These are phyloP conservation scores for Blumeria hordei DNA, from an alignment of 2,329 filamentous ascomycete genomes.

Conservation along the genomic window DNA sequence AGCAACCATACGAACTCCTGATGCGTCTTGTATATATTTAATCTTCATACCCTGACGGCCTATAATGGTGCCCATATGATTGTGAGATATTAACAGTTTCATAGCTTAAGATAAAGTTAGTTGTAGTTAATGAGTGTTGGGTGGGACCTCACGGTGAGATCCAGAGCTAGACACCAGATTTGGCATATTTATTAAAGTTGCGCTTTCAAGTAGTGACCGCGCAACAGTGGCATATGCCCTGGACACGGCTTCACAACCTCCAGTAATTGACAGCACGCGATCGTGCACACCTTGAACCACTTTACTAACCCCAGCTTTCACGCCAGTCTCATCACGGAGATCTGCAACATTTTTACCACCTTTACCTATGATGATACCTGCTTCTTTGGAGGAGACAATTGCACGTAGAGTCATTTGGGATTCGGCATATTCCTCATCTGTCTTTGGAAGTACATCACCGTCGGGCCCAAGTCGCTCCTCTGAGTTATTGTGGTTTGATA, in stretches of 20 bases:
- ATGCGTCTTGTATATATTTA: constrained; percentile 95
- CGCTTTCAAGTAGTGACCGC: constrained; percentile 74
- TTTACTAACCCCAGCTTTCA: constrained; percentile 96
- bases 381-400: constrained; percentile 97
- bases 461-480: constrained; percentile 40
- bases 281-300: constrained; percentile 95
- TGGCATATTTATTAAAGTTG: constrained; percentile 88
- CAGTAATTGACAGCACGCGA: constrained; percentile 86
- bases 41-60: constrained; percentile 92
- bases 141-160: constrained; percentile 58
- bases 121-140: background rate
- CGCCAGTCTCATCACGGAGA: constrained; percentile 86
- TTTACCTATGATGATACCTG: constrained; percentile 97
- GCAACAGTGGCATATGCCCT: constrained; percentile 88
- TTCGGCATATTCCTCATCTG: constrained; percentile 88
- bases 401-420: constrained; percentile 83
- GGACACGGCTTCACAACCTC: constrained; percentile 66
- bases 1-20: constrained; percentile 93
- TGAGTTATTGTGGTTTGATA: constrained; percentile 44
- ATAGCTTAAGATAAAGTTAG: constrained; percentile 35
- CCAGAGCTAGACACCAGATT: constrained; percentile 68
- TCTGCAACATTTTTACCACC: constrained; percentile 96
- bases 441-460: constrained; percentile 62
- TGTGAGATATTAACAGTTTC: constrained; percentile 95
- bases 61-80: constrained; percentile 99